Evolutionary conservation across 331 rosid genomes (phyloP), one percentile per base, ranked within the genome.

Genomic region (Stylosanthes scabra): DNA sequence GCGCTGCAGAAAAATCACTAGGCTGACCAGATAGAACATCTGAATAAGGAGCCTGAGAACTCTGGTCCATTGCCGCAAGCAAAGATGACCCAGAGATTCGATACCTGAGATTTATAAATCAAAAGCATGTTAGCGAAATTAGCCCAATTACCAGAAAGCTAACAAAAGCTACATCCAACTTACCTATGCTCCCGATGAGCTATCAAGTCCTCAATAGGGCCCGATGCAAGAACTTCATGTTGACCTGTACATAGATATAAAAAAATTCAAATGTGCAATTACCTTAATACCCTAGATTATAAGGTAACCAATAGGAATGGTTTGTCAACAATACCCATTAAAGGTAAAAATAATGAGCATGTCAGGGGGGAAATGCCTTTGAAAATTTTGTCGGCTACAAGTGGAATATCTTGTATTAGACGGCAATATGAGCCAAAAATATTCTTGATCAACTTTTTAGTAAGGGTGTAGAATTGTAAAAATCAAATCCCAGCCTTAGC

Each of bases 21-120:
- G 88, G 80, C 71, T 88, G 93, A 74, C 78, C 81, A 74, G 93
- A 72, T 73, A 82, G 80, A 62, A 75, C 83, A 72, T 94, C 95
- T 7, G 93, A 83, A 77, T 82, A 83, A 68, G 98, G 87, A 80
- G 82, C 84, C 86, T 89, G 93, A 71, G 99, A 90, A 91, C 99
- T 95, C 88, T 92, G 98, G 83, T 95, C 97, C 99, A 95, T 92
- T 54, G 99, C 97, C n/a, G 99, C 98, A 82, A 90, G 99, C 84
- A 95, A 84, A 83, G 98, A 87, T 71, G 99, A 88, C 76, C 98
- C 99, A 83, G 99, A 92, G 73, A 95, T 95, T 60, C 99, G 98
- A 63, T 95, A 95, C 94, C 99, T 95, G 79, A 76, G 69, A 62
- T 81, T 69, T 75, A 71, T 44, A 74, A 14, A 71, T 75, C 20